Base-by-base conservation (phyloP, 2,329 filamentous ascomycete species). In the Davidsoniella australis region DNA sequence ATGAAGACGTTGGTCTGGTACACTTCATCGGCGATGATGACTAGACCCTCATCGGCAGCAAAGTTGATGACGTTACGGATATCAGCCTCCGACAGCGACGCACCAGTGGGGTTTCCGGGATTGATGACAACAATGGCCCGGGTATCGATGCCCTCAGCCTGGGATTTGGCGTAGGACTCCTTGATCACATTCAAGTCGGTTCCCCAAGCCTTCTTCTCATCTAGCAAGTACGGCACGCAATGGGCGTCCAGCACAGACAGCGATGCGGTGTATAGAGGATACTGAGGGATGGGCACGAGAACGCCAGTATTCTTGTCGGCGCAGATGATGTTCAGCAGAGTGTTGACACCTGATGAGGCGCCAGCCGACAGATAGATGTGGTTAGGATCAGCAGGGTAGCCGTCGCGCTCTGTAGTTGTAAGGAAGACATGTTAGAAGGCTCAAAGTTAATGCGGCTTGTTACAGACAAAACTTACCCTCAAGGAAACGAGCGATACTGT, bases 1-100 rank as follows among this genome's bases (percentile, higher is more conserved):
- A 83, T 70, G 68, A 98, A 98, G 58, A 98, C 84, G 66, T 98
- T 98, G 61, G 91, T 96, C 69, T 98, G 91, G 76, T 98, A 98
- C 37, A 98, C 91, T 66, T 98, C 91, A 61, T 98, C 91, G 47
- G 91, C 91, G 59, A 98, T 76, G 56, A 96, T 72, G 50, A 96
- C 87, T 23, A 98, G 74, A 58, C 81, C 78, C 71, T 95, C 78
- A 63, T 88, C 73, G 24, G 79, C 80, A 38, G 91, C 89, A 55
- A 95, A 82, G 55, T 91, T 78, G 57, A 96, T 74, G n/a, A 96
- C 85, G 47, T 75, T 73, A 59, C 81, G 78, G 64, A 98, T 80
- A 60, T 95, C 86, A 17, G 78, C 73, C 56, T 82, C 75, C 36
- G 80, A 71, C 16, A 98, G 75, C 48, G 82, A 91, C 46, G 87